Evolutionary conservation across 345 rosid genomes (phyloP).

Genomic region (Populus ilicifolia): DNA sequence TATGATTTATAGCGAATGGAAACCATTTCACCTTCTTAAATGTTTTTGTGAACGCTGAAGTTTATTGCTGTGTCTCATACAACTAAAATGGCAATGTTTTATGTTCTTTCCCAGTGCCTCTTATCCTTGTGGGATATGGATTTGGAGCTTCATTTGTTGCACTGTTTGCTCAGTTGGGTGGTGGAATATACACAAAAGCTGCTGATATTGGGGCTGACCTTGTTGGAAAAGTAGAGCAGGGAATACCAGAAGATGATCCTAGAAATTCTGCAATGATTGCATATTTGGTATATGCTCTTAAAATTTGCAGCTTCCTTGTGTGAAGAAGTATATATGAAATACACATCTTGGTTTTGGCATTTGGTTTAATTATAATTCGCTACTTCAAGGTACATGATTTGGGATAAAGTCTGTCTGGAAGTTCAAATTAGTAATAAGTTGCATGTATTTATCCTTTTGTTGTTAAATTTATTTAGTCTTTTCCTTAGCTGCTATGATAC

Average conservation of each 20-base stretch:
- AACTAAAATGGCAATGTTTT: slow-evolving; percentile 5
- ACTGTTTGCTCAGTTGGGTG: slow-evolving; percentile 98
- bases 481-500: slow-evolving; percentile 49
- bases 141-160: slow-evolving; percentile 99
- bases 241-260: slow-evolving; percentile 99
- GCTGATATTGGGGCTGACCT: slow-evolving; percentile 99
- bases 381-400: not conserved
- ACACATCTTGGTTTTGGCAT: not conserved
- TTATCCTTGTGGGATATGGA: slow-evolving; percentile 97
- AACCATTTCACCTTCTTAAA: not conserved
- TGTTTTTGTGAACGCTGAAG: not conserved
- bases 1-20: not conserved
- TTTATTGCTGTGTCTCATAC: not conserved
- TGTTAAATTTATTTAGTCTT: not conserved
- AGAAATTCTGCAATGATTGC: slow-evolving; percentile 99
- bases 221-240: slow-evolving; percentile 99
- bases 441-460: not conserved
- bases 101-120: slow-evolving; percentile 68
- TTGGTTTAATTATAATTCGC: not conserved
- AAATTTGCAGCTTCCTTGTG: not conserved
- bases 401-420: not conserved
- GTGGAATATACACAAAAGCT: slow-evolving; percentile 97
- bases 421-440: not conserved
- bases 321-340: not conserved
- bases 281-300: slow-evolving; percentile 64